Evolutionary conservation across 305 asterid genomes (phyloP).

Genomic region (Solanum hybrid): DNA sequence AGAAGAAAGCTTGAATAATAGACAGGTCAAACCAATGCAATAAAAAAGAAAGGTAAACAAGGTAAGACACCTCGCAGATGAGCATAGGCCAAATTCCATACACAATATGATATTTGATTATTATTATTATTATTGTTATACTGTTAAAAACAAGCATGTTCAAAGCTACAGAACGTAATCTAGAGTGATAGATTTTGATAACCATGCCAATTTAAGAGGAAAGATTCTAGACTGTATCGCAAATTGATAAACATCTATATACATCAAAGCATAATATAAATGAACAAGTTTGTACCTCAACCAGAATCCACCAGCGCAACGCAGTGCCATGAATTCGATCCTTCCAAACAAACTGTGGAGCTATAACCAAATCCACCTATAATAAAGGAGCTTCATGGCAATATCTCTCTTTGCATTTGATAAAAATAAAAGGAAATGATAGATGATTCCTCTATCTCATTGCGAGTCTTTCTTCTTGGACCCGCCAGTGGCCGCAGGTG

Average conservation of each 20-base stretch:
- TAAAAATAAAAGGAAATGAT: neutral
- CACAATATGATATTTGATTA: neutral
- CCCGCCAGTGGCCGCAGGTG: neutral
- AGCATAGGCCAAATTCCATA: neutral
- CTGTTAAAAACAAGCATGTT: neutral
- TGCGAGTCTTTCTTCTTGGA: neutral
- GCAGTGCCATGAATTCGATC: slow-evolving; percentile 96
- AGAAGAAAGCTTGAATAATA: neutral
- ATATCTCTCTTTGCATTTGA: neutral
- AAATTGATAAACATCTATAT: neutral
- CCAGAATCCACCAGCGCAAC: slow-evolving; percentile 94
- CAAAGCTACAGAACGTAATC: neutral
- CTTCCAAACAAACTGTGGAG: slow-evolving; percentile 86
- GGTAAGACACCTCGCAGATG: neutral
- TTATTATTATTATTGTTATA: neutral
- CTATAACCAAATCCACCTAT: slow-evolving; percentile 76
- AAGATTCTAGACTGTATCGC: neutral
- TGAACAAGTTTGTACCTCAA: slow-evolving; percentile 53
- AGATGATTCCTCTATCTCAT: neutral
- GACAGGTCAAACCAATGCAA: neutral
- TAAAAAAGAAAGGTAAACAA: neutral
- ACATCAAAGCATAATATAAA: neutral
- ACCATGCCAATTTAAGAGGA: neutral
- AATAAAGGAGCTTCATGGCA: slow-evolving; percentile 14
- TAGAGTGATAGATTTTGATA: neutral